Percentiles rank a stretch among this genome's conserved stretches.
Evolutionary conservation across 371 early-diverging fungal species (phyloP).

Genomic region (Chytridium lagenaria): DNA sequence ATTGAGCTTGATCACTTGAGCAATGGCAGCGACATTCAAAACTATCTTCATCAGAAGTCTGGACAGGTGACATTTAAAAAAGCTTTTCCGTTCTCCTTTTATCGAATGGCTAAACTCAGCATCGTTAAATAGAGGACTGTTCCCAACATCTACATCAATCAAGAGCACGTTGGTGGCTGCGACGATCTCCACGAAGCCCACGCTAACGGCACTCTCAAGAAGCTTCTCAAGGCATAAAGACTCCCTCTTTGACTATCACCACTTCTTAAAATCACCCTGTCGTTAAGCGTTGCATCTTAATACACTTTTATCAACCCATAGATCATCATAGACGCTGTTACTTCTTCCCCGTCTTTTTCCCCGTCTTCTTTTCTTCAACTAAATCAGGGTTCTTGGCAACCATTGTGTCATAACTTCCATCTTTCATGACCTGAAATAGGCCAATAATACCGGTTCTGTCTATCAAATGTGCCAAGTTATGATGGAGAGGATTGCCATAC

Average conservation of each 20-base stretch:
- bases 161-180: conserved; percentile 85
- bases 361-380: background rate
- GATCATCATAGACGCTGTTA: too few relatives aligned
- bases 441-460: background rate
- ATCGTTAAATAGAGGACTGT: conserved; percentile 68
- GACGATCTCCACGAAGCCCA: conserved; percentile 69
- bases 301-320: background rate
- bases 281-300: too few relatives aligned
- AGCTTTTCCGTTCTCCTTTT: background rate
- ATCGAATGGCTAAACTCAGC: background rate
- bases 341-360: background rate
- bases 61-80: conserved; percentile 66
- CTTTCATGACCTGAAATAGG: background rate
- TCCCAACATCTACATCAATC: conserved; percentile 88
- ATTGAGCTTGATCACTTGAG: conserved; percentile 65
- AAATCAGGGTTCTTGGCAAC: background rate
- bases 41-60: conserved; percentile 69
- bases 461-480: background rate
- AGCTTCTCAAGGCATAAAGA: conserved; percentile 44
- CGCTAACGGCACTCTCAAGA: conserved; percentile 61
- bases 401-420: background rate
- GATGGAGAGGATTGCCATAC: background rate
- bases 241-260: too few relatives aligned
- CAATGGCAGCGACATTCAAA: conserved; percentile 81
- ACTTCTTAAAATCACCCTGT: too few relatives aligned